Evolutionary conservation across 345 rosid species (phyloP).

Genomic region (Gossypium ekmanianum): DNA sequence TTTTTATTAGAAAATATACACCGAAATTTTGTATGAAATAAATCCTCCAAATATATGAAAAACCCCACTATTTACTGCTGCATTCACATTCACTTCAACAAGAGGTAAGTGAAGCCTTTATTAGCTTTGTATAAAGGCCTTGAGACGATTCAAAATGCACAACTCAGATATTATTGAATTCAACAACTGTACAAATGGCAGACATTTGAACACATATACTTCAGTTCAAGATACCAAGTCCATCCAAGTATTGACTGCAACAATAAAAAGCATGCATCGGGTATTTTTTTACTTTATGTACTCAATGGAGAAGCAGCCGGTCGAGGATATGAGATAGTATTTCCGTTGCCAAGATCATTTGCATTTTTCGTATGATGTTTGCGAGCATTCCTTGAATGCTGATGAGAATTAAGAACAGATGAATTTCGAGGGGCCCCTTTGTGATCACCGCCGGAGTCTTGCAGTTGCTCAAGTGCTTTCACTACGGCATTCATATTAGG

Average conservation of each 20-base stretch:
- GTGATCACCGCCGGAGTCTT: not conserved
- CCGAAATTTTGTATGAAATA: no score
- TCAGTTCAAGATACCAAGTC: not conserved
- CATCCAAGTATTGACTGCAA: not conserved
- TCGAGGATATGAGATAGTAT: conserved; percentile 20
- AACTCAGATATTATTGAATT: conserved; percentile 9
- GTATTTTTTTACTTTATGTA: not conserved
- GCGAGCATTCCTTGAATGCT: not conserved
- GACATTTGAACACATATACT: not conserved
- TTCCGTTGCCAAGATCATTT: not conserved
- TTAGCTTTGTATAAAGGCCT: not conserved
- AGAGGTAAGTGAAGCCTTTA: not conserved
- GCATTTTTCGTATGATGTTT: not conserved
- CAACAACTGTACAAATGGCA: not conserved
- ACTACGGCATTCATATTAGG: conserved; percentile 82
- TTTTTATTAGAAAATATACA: no score
- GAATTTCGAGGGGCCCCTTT: not conserved
- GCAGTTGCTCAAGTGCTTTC: conserved; percentile 51
- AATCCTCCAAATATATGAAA: no score
- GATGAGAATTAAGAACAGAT: not conserved
- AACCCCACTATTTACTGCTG: not conserved
- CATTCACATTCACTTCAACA: not conserved
- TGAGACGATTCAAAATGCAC: not conserved
- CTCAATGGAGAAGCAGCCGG: not conserved
- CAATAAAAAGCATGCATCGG: not conserved